Conservation (phyloP, 2,329 filamentous ascomycete genomes). For the Aspergillus tubingensis region DNA sequence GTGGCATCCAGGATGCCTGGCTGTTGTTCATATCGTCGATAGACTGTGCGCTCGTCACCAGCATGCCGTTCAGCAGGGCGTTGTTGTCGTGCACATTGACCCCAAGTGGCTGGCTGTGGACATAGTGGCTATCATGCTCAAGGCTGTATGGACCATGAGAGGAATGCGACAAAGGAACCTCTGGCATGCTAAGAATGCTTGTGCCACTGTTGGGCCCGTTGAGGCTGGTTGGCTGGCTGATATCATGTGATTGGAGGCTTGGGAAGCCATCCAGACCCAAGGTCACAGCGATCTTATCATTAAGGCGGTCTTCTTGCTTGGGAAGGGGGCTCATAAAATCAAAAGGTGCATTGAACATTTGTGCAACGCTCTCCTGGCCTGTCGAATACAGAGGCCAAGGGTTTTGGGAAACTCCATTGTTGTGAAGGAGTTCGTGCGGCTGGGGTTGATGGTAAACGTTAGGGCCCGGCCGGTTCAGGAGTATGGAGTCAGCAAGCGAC, state of each 20-base stretch:
- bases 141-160: conserved; percentile 33
- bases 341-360: conserved; percentile 36
- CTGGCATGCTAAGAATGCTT: conserved; percentile 39
- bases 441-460: conserved; percentile 36
- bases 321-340: conserved; percentile 39
- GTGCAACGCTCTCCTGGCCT: conserved; percentile 36
- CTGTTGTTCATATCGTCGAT: conserved; percentile 39
- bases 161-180: conserved; percentile 36
- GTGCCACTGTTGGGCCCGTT: conserved; percentile 31
- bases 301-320: conserved; percentile 36
- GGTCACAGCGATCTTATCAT: conserved; percentile 38
- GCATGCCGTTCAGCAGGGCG: conserved; percentile 36
- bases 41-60: conserved; percentile 32
- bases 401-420: conserved; percentile 30
- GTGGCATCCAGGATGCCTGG: conserved; percentile 35
- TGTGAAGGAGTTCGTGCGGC: conserved; percentile 35
- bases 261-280: conserved; percentile 41
- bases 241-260: conserved; percentile 33
- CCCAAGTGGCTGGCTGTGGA: conserved; percentile 33
- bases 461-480: conserved; percentile 35
- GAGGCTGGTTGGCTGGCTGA: conserved; percentile 33
- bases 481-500: conserved; percentile 35
- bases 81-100: conserved; percentile 36
- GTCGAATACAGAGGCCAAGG: conserved; percentile 41
- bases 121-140: conserved; percentile 36